A percentile compares a stretch with the other conserved stretches of the same genome.
Conservation (phyloP, 2,329 filamentous ascomycete genomes). For the Paraphaeosphaeria minitans region DNA sequence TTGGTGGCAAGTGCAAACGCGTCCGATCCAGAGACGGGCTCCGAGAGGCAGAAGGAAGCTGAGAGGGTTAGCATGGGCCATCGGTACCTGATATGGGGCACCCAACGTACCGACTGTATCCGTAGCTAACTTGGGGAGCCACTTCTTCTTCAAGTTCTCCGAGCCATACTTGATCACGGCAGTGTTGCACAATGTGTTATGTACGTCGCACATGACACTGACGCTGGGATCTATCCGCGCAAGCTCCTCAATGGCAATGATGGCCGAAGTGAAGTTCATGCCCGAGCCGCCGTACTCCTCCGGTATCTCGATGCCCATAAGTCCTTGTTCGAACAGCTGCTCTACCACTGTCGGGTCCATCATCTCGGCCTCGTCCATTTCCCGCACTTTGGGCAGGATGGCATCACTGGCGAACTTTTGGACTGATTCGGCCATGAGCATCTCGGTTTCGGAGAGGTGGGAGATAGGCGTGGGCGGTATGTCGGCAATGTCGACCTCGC, state of each 20-base stretch:
- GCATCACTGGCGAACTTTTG: slow-evolving; percentile 88
- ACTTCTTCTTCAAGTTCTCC: slow-evolving; percentile 78
- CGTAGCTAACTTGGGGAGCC: slow-evolving; percentile 87
- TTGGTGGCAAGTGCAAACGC: slow-evolving; percentile 94
- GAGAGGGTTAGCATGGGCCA: slow-evolving; percentile 6
- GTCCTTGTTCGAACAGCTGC: slow-evolving; percentile 93
- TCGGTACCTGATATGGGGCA: neutral
- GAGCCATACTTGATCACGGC: slow-evolving; percentile 85
- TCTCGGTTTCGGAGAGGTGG: slow-evolving; percentile 87
- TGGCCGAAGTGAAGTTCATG: slow-evolving; percentile 98
- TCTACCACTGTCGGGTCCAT: slow-evolving; percentile 92
- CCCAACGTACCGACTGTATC: slow-evolving; percentile 69
- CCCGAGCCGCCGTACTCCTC: slow-evolving; percentile 95
- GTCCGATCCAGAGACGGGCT: slow-evolving; percentile 91
- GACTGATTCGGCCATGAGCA: slow-evolving; percentile 86
- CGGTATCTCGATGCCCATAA: slow-evolving; percentile 97
- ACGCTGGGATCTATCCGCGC: slow-evolving; percentile 93
- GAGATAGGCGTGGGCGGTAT: slow-evolving; percentile 91
- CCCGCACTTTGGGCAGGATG: slow-evolving; percentile 86
- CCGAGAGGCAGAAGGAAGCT: slow-evolving; percentile 88
- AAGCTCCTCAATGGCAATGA: slow-evolving; percentile 96
- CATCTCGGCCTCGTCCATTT: slow-evolving; percentile 95
- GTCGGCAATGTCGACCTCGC: slow-evolving; percentile 64
- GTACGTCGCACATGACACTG: slow-evolving; percentile 92
- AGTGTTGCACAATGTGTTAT: slow-evolving; percentile 98